These are phyloP conservation scores for Stenocarpella maydis DNA, from an alignment of 2,329 filamentous ascomycete species.

Conservation along the genomic window DNA sequence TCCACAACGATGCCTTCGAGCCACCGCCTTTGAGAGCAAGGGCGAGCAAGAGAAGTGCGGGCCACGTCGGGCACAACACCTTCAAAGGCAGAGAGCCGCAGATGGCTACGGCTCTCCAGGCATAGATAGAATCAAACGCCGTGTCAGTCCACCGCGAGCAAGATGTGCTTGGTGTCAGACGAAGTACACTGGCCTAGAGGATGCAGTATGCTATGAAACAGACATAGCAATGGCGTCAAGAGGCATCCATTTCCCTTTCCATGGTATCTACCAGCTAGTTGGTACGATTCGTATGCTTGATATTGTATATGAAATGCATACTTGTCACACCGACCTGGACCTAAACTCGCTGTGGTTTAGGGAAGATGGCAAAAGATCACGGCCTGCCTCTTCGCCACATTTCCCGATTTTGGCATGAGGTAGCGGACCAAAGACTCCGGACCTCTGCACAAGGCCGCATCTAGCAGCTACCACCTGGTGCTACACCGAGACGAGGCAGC, in stretches of 20 bases:
- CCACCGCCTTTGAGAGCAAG: background rate
- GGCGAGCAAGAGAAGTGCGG: background rate
- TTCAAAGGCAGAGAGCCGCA: background rate
- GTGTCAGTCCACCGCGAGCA: background rate
- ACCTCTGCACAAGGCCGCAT: background rate
- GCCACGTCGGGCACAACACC: background rate
- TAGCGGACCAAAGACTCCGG: constrained; percentile 22
- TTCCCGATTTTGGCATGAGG: too few species aligned
- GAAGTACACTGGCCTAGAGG: background rate
- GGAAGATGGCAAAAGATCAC: too few species aligned
- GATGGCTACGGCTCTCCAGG: background rate
- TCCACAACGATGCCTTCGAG: background rate
- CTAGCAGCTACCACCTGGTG: background rate
- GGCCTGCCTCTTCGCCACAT: background rate
- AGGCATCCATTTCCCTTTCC: background rate
- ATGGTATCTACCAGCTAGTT: background rate
- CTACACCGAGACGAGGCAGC: background rate
- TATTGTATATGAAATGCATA: background rate
- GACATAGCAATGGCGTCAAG: constrained; percentile 10
- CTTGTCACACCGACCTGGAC: background rate
- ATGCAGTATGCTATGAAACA: constrained; percentile 20
- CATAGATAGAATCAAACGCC: constrained; percentile 3
- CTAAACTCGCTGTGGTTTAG: background rate
- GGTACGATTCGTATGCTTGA: background rate
- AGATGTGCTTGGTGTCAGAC: background rate